Evolutionary conservation across 129 eudicot species (phyloP), one percentile per base, ranked within the genome.

Genomic region (Solidago caesia): DNA sequence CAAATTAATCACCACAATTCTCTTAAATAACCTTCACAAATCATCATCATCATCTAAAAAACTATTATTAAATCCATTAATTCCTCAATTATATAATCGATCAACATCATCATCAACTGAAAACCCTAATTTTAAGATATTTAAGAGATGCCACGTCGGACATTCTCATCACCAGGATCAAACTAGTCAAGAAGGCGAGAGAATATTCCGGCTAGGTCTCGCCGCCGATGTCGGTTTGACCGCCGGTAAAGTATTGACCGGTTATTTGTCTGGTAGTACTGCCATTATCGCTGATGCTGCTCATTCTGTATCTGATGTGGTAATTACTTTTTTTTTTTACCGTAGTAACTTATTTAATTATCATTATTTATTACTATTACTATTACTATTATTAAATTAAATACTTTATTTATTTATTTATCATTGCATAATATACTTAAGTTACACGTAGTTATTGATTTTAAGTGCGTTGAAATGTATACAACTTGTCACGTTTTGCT

Each of bases 211-310:
- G 62, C 81, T 94, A 3, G 99, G 99, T 0, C 90, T 94, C 16
- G 88, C 85, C 66, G 97, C 99, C 44, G 99, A 90, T 58, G 62
- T 94, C 48, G 92, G 94, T 5, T 82, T 94, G 67, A 87, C 99
- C 43, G 81, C 83, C 55, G 96, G 96, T 7, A 94, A 91, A 79
- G 90, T 84, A 3, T 33, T 94, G 66, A 82, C 99, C 4, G 99
- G 99, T 51, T 94, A 94, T 82, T 21, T 94, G 33, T 77, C 97
- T 13, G 97, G 99, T 10, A 94, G 99, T 82, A 94, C 99, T 57
- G 97, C 99, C 15, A 94, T 94, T 44, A 88, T 94, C 44, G 99
- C 99, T 16, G 99, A 94, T 74, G 99, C 99, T 44, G 97, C 96
- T 67, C 99, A 94, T 82, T 94, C 99, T 42, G 21, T 29, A 29